Evolutionary conservation across 352 stramenopile species (phyloP), one percentile per base, ranked within the genome.

Genomic region (Phytophthora pluvialis): DNA sequence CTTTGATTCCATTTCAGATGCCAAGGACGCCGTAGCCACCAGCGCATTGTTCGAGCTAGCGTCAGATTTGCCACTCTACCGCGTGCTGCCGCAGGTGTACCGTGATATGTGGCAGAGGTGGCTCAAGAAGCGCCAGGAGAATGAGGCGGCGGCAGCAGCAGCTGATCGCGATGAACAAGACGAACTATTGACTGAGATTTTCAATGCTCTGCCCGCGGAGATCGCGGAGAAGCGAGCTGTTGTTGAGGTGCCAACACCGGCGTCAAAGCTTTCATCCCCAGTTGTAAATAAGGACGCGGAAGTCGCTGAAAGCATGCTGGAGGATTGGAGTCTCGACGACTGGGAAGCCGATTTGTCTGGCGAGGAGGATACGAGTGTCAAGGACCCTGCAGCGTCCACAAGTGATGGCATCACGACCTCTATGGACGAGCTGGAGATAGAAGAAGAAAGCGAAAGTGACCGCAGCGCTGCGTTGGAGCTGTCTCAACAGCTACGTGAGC

Each of bases 1-100:
- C 5, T 92, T 89, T 58, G 46, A 74, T 18, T 80, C 84, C 9
- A 90, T 90, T 45, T 80, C 88, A 21, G 78, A 89, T 26, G 83
- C 84, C 4, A 94, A 94, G 46, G 86, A 94, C 61, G 66, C 75
- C 0, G 72, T 98, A 5, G 80, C 93, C 31, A 94, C 86, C 10
- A 79, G 87, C 31, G 89, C 88, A 9, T 68, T 98, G n/a, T 98
- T 97, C 73, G 75, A 80, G 36, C 77, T 98, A 35, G 83, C 83
- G 42, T 81, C 91, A 0, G 77, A 89, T 12, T 66, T 98, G 28
- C 91, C 88, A 26, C 67, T 98, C 2, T 96, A 98, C 70, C 83
- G 81, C 12, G 77, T 98, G 43, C 78, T 98, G 28, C 93, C 93
- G 2, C 89, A 88, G 3, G n/a, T 75, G 15, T 97, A 97, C 57